Evolutionary conservation across 306 rosid genomes (phyloP).

Genomic region (Ormosia emarginata): DNA sequence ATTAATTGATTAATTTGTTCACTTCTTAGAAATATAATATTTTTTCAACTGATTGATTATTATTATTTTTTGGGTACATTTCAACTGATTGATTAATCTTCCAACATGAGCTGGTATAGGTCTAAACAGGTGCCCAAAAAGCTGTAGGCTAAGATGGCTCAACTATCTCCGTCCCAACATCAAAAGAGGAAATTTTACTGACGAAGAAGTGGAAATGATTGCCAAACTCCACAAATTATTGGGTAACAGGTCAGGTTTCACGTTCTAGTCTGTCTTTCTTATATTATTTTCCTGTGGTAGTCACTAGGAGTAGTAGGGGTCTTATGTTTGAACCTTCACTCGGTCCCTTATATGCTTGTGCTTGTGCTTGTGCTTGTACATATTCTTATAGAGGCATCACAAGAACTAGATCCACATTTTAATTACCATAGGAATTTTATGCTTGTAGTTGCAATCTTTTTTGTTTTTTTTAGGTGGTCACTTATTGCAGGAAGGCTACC

Average conservation of each 20-base stretch:
- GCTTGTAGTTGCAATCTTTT: background rate
- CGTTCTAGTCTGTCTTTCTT: background rate
- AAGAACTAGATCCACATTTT: background rate
- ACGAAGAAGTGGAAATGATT: constrained; percentile 57
- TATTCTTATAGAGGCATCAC: background rate
- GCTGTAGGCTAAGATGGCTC: constrained; percentile 65
- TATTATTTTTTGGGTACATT: no score
- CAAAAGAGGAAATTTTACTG: constrained; percentile 55
- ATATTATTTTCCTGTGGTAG: background rate
- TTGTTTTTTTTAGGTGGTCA: constrained; percentile 55
- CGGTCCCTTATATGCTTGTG: background rate
- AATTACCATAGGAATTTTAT: background rate
- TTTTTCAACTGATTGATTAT: background rate
- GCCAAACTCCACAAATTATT: constrained; percentile 52
- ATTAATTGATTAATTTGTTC: background rate
- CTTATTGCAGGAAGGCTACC: constrained; percentile 61
- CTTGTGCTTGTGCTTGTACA: background rate
- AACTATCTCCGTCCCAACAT: constrained; percentile 67
- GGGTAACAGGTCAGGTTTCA: constrained; percentile 50
- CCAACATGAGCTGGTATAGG: constrained; percentile 29
- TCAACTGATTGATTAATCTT: background rate
- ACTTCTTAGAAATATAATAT: background rate
- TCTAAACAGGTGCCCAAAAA: constrained; percentile 58
- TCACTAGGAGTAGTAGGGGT: no score
- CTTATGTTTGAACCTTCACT: no score